Evolutionary conservation across 495 filamentous ascomycete genomes (phyloP).

Genomic region (Aspergillus asperescens): DNA sequence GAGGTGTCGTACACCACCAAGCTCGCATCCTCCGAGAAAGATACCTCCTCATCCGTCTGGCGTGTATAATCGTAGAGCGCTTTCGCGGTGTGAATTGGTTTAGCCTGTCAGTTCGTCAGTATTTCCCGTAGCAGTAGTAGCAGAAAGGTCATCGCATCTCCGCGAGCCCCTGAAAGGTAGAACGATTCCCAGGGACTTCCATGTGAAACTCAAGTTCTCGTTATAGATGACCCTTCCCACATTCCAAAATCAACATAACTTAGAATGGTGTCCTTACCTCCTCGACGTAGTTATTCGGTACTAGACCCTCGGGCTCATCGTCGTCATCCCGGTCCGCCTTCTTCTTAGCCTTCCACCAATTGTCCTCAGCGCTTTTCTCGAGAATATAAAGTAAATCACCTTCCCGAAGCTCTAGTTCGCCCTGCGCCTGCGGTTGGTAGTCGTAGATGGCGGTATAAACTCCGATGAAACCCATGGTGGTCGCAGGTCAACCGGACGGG

Average conservation of each 20-base stretch:
- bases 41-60: conserved; percentile 97
- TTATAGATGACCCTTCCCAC: background rate
- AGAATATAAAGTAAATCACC: conserved; percentile 90
- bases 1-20: conserved; percentile 82
- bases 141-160: conserved; percentile 10
- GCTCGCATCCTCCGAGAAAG: conserved; percentile 83
- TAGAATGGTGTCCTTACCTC: conserved; percentile 59
- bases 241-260: background rate
- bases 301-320: conserved; percentile 87
- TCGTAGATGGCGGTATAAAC: conserved; percentile 91
- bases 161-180: conserved; percentile 15
- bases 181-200: background rate
- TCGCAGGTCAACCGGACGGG: conserved; percentile 13
- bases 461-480: conserved; percentile 72
- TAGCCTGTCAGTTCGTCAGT: conserved; percentile 47
- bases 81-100: conserved; percentile 67
- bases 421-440: conserved; percentile 82
- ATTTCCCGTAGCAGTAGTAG: background rate
- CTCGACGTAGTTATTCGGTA: conserved; percentile 94
- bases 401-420: conserved; percentile 81
- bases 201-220: background rate
- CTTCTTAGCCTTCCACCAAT: conserved; percentile 99
- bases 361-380: conserved; percentile 84
- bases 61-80: conserved; percentile 93
- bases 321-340: conserved; percentile 87